Conservation (phyloP, 164 flowering plant genomes). For the Vitis cinerea region DNA sequence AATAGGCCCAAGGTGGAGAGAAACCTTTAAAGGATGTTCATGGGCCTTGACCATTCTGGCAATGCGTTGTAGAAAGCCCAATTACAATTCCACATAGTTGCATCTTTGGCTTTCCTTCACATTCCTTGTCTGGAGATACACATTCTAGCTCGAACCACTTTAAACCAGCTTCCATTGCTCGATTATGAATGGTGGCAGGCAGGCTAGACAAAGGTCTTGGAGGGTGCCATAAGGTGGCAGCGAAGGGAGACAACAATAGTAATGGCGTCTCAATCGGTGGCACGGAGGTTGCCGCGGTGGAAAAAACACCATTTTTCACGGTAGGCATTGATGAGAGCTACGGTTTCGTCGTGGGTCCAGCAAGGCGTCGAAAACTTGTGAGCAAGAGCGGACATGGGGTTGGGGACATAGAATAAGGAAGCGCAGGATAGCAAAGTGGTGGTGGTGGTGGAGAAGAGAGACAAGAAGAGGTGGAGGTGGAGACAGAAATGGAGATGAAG, state of each 20-base stretch:
- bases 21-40: too few relatives aligned
- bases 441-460: conserved; percentile 6
- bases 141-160: too few relatives aligned
- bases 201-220: conserved; percentile 69
- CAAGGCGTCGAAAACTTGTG: conserved; percentile 71
- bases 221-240: conserved; percentile 30
- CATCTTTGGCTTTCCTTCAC: too few relatives aligned
- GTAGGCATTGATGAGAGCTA: conserved; percentile 67
- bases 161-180: too few relatives aligned
- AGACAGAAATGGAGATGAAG: neutral
- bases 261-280: conserved; percentile 77
- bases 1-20: too few relatives aligned
- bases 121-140: too few relatives aligned
- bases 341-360: conserved; percentile 78
- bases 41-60: too few relatives aligned
- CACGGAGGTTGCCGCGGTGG: conserved; percentile 65
- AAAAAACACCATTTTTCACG: conserved; percentile 66
- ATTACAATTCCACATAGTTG: too few relatives aligned
- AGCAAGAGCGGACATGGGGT: conserved; percentile 3
- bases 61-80: too few relatives aligned
- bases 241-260: conserved; percentile 46
- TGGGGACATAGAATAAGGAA: too few relatives aligned
- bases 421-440: too few relatives aligned
- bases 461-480: conserved; percentile 2
- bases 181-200: too few relatives aligned